Base-by-base conservation (phyloP, 805 yeast species). In the Schizosaccharomyces cryophilus region DNA sequence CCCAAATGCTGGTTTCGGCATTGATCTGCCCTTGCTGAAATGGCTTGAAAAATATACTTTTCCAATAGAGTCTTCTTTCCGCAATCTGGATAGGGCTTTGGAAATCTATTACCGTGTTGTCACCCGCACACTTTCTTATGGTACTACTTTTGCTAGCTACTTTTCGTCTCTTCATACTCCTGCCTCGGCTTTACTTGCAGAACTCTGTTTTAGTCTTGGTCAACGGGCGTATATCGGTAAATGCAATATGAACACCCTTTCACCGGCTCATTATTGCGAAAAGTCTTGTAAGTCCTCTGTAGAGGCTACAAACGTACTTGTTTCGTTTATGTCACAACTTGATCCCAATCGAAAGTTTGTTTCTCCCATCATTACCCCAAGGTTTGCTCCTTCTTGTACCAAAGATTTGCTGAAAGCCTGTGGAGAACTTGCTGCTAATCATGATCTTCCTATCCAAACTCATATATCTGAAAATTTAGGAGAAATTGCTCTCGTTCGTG, bases 111-210 rank as follows among this genome's bases (percentile, higher is more conserved):
- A 76, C 15, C 78, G 77, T 65, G 85, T 84, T 4, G 80, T 93
- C n/a, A 66, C 72, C 3, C 80, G 84, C 62, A 86, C 96, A 0
- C 72, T 93, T 64, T 67, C 69, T 2, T 76, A 82, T 68, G 98
- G 98, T 24, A 93, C 97, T 0, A 93, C 98, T 0, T 82, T 90
- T 62, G 95, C 95, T 0, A 78, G 94, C 0, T 93, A 93, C 72
- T 93, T 82, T 70, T 90, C 96, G 3, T 88, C 97, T 0, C 82
- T 87, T 58, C 95, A 90, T 68, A 74, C 82, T 0, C 79, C 78
- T 5, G 82, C 95, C 3, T 79, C 96, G 1, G 83, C 83, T 60
- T 66, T 83, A 45, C 78, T 93, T 67, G 95, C 95, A 1, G 84
- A 83, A 62, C 69, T 84, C 17, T 81, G 90, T 42, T 72, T 82